These are phyloP conservation scores for Taxillus chinensis DNA, from an alignment of 164 flowering plant genomes.

Conservation along the genomic window DNA sequence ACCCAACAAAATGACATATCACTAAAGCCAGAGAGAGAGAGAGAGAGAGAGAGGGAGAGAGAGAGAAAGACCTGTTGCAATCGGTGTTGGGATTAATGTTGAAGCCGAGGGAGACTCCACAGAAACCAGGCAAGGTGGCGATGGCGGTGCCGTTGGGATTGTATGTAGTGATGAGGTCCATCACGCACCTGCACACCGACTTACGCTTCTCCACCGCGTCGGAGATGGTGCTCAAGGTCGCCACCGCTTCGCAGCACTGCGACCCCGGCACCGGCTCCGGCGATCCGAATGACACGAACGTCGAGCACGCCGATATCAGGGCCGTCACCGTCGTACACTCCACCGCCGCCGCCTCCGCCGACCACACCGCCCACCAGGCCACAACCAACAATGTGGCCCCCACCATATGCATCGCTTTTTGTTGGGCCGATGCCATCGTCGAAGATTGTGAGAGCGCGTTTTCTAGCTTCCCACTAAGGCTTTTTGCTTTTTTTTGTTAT, in stretches of 20 bases:
- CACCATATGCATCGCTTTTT: background rate
- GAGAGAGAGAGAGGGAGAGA: no score
- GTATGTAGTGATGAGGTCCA: conserved; percentile 29
- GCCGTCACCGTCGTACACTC: conserved; percentile 26
- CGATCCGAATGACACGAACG: conserved; percentile 34
- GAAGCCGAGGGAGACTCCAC: conserved; percentile 60
- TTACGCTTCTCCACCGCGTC: conserved; percentile 18
- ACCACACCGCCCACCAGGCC: background rate
- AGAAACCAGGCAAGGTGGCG: conserved; percentile 51
- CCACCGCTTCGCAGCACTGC: conserved; percentile 48
- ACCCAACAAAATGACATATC: no score
- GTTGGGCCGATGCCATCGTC: no score
- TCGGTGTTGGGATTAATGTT: conserved; percentile 45
- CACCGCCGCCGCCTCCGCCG: background rate
- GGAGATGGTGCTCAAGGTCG: conserved; percentile 19
- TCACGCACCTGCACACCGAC: conserved; percentile 35
- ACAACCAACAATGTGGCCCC: conserved; percentile 16
- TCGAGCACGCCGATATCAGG: conserved; percentile 38
- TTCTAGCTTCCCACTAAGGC: no score
- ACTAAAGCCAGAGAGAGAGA: no score
- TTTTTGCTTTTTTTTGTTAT: no score
- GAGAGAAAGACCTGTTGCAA: conserved; percentile 24
- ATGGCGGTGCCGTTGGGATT: conserved; percentile 41
- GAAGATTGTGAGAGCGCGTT: no score
- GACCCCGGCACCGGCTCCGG: conserved; percentile 51